Conservation (phyloP, 306 rosid genomes). For the Urtica urens region DNA sequence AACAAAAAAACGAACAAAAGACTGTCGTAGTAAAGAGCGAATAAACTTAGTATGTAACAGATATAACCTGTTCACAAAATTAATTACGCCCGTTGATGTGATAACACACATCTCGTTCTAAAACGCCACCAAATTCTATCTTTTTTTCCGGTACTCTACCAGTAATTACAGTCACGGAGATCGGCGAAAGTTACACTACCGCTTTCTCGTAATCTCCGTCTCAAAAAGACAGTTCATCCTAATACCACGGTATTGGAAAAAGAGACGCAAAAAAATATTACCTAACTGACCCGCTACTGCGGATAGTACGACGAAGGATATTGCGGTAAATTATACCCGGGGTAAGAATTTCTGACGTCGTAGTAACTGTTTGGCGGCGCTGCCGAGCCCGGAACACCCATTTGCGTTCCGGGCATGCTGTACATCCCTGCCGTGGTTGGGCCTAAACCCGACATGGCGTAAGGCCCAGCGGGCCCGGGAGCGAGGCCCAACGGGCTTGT, state of each 20-base stretch:
- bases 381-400: conserved; percentile 35
- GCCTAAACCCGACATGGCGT: conserved; percentile 34
- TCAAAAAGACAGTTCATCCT: conserved; percentile 20
- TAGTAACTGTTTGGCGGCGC: conserved; percentile 33
- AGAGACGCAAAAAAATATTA: conserved; percentile 10
- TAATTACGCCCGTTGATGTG: too few relatives aligned
- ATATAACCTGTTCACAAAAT: too few relatives aligned
- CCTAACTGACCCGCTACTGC: too few relatives aligned
- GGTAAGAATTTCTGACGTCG: conserved; percentile 32
- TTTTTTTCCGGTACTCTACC: too few relatives aligned
- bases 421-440: conserved; percentile 35
- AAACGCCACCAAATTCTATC: too few relatives aligned
- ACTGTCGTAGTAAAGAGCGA: not conserved
- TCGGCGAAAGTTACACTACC: conserved; percentile 19
- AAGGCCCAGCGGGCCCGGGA: conserved; percentile 33
- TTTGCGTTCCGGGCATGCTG: conserved; percentile 36
- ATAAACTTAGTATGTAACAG: too few relatives aligned
- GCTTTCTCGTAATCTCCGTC: conserved; percentile 16
- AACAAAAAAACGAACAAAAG: not conserved
- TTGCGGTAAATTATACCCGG: conserved; percentile 37
- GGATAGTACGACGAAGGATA: conserved; percentile 46
- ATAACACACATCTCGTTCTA: too few relatives aligned
- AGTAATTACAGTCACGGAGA: conserved; percentile 20
- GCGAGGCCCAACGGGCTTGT: conserved; percentile 45
- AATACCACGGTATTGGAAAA: conserved; percentile 11